Conservation (phyloP, 2,329 filamentous ascomycete genomes). For the Ilyonectria sp. region DNA sequence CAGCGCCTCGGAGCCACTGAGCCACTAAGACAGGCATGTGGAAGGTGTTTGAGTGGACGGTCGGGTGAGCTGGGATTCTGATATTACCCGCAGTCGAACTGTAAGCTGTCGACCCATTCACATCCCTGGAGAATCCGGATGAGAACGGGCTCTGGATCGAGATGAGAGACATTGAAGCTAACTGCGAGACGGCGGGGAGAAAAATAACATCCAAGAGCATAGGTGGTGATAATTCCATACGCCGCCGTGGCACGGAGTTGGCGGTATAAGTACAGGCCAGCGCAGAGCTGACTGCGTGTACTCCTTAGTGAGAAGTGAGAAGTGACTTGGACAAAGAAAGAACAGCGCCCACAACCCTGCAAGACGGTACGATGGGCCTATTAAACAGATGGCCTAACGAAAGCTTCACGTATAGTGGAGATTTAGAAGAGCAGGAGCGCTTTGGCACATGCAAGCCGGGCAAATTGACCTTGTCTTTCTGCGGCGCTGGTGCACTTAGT, state of each 20-base stretch:
- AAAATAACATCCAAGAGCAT: background rate
- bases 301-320: background rate
- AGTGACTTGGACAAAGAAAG: background rate
- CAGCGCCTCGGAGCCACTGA: conserved; percentile 1
- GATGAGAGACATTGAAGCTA: background rate
- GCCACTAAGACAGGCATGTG: background rate
- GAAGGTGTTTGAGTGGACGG: background rate
- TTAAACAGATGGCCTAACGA: background rate
- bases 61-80: background rate
- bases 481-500: background rate
- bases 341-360: background rate
- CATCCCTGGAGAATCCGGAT: no score
- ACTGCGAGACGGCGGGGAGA: background rate
- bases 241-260: background rate
- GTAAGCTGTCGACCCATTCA: background rate
- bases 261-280: background rate
- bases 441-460: background rate
- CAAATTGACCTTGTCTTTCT: background rate
- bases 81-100: background rate
- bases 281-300: background rate
- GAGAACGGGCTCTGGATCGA: background rate
- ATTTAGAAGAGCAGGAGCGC: background rate
- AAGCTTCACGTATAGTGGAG: background rate
- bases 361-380: background rate
- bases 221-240: background rate